Evolutionary conservation across 768 basidiomycete species (phyloP), one percentile per base, ranked within the genome.

Genomic region (Auricularia auricula-judae): DNA sequence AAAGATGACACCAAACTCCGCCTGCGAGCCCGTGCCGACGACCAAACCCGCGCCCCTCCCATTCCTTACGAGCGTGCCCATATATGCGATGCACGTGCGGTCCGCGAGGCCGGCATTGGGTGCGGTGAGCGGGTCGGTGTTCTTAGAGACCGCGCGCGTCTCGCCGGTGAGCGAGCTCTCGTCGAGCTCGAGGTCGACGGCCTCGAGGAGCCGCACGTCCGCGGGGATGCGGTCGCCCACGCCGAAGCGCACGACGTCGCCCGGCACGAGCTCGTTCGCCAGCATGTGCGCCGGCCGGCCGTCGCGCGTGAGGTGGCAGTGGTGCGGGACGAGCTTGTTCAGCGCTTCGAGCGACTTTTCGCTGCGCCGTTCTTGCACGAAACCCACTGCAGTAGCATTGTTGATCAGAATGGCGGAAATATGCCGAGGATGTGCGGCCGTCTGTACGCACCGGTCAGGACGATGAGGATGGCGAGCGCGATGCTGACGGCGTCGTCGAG

Each of bases 291-390:
- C 74, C 12, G 84, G 83, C 68, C 84, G 81, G 35, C 84, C 83
- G 75, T 87, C 88, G 14, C 74, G 89, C 63, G 90, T 80, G 66
- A 97, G 86, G 71, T 95, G 93, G 72, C 93, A 96, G 73, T 96
- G 93, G 74, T 98, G 95, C 0, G 95, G 95, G 23, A 98, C 95
- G 51, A 98, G 88, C 74, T 95, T 97, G 78, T 94, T 97, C 39
- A 98, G 80, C 0, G 95, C 93, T 74, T 97, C 93, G 34, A 98
- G 79, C 66, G 91, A 93, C 76, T 97, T 87, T 73, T 98, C 95
- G 1, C 96, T 98, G 36, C 95, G 82, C 66, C 89, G 86, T 74
- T 98, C 95, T 74, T 98, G 95, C 36, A 98, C 86, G 71, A 98
- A 98, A 10, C 93, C 96, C 67, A 98, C 95, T 82, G 67, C 59